Percentiles rank a stretch among this genome's conserved stretches.
These are phyloP conservation scores for Candida mesenterica DNA, from an alignment of 1,139 yeast species.

Conservation along the genomic window DNA sequence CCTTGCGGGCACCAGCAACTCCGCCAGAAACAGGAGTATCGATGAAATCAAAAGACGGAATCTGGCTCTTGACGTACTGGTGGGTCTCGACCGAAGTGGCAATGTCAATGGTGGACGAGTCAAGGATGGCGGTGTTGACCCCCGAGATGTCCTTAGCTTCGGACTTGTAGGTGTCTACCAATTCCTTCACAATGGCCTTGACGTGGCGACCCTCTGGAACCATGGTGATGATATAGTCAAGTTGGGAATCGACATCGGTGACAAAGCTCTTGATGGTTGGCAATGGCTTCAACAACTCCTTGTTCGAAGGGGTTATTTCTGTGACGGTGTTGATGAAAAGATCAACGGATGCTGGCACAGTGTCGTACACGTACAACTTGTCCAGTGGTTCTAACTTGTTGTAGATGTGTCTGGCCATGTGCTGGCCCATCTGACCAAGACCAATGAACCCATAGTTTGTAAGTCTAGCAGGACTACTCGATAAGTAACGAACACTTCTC, in stretches of 20 bases:
- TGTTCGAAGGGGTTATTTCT: constrained; percentile 23
- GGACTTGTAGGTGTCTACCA: constrained; percentile 30
- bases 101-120: constrained; percentile 58
- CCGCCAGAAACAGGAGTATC: constrained; percentile 69
- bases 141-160: constrained; percentile 11
- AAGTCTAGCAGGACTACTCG: constrained; percentile 15
- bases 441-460: constrained; percentile 54
- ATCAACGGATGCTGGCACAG: constrained; percentile 30
- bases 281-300: constrained; percentile 22
- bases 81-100: constrained; percentile 46
- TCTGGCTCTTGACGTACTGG: constrained; percentile 29
- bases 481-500: constrained; percentile 21
- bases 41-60: constrained; percentile 42
- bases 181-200: constrained; percentile 39
- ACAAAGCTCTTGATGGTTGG: constrained; percentile 29
- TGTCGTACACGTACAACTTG: constrained; percentile 46
- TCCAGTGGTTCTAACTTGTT: constrained; percentile 40
- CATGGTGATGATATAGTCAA: constrained; percentile 52
- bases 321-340: constrained; percentile 28
- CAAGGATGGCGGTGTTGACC: constrained; percentile 32
- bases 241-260: constrained; percentile 35
- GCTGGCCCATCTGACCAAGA: constrained; percentile 60
- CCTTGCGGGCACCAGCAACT: constrained; percentile 58
- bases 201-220: constrained; percentile 62
- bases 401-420: constrained; percentile 57